Evolutionary conservation across 495 filamentous ascomycete species (phyloP).

Genomic region (Diplogelasinospora grovesii): DNA sequence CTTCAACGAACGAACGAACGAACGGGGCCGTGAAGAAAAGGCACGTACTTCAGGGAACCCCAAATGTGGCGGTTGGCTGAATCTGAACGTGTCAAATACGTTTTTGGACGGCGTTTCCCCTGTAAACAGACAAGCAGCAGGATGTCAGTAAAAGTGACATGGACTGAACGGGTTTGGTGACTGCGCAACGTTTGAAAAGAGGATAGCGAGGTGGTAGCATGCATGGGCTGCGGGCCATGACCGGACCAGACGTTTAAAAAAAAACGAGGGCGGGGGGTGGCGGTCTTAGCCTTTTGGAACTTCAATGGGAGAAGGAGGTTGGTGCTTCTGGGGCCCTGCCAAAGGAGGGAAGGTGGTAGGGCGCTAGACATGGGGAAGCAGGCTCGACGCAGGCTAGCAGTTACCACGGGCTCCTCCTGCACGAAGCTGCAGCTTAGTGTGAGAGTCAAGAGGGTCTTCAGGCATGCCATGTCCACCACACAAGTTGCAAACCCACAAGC

Average conservation of each 20-base stretch:
- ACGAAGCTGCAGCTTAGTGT: slow-evolving; percentile 22
- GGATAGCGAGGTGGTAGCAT: slow-evolving; percentile 51
- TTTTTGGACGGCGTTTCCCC: slow-evolving; percentile 37
- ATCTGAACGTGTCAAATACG: slow-evolving; percentile 31
- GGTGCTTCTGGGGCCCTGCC: slow-evolving; percentile 16
- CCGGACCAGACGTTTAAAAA: slow-evolving; percentile 43
- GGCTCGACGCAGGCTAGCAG: slow-evolving; percentile 8
- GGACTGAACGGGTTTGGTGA: slow-evolving; percentile 52
- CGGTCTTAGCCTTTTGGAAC: slow-evolving; percentile 17
- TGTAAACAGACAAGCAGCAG: slow-evolving; percentile 38
- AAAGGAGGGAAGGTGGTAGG: slow-evolving; percentile 17
- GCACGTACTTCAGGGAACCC: slow-evolving; percentile 8
- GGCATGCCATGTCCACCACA: slow-evolving; percentile 7
- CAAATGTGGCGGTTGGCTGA: slow-evolving; percentile 16
- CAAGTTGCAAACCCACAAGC: slow-evolving; percentile 1
- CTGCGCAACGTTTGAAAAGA: slow-evolving; percentile 55
- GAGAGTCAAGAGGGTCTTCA: no score
- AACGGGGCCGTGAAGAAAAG: no score
- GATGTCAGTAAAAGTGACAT: slow-evolving; percentile 25
- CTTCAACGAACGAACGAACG: no score
- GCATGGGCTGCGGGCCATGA: slow-evolving; percentile 39
- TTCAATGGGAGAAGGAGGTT: slow-evolving; percentile 19
- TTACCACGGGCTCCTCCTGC: slow-evolving; percentile 16
- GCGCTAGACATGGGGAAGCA: slow-evolving; percentile 5
- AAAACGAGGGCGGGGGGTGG: slow-evolving; percentile 42